phyloP scores from a whole-genome alignment of 257 asterid species.

The Echites panduratus region DNA sequence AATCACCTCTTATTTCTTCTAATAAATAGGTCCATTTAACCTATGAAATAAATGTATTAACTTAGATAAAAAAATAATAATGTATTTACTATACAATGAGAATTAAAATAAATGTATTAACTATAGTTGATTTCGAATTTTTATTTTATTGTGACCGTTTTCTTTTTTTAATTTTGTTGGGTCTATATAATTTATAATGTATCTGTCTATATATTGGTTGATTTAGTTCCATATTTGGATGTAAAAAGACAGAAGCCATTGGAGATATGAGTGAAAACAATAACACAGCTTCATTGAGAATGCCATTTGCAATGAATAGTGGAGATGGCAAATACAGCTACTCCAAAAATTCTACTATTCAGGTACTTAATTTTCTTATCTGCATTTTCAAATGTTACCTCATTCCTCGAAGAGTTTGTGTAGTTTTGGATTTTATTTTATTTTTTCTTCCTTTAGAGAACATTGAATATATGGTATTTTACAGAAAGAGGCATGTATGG shows the following conservation, averaged over 20 bases:
- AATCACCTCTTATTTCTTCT: no score
- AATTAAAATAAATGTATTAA: no score
- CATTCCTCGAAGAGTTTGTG: no score
- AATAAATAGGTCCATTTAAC: no score
- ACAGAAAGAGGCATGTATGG: background rate
- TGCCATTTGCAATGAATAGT: background rate
- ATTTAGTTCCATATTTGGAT: background rate
- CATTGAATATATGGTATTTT: background rate
- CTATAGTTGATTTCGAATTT: no score
- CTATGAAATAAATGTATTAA: no score
- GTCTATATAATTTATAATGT: no score
- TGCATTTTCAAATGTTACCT: background rate
- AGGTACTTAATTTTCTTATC: background rate
- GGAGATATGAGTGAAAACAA: background rate
- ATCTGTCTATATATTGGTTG: background rate
- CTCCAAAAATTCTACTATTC: background rate
- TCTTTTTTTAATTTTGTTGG: no score
- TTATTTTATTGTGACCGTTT: no score
- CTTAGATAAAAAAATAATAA: no score
- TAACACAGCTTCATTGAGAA: background rate
- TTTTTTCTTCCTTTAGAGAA: background rate
- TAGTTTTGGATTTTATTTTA: no score
- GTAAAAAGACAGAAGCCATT: background rate
- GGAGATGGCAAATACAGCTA: constrained; percentile 2
- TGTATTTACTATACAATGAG: no score